Evolutionary conservation across 768 basidiomycete genomes (phyloP), one percentile per base, ranked within the genome.

Genomic region (Kwoniella heveanensis): DNA sequence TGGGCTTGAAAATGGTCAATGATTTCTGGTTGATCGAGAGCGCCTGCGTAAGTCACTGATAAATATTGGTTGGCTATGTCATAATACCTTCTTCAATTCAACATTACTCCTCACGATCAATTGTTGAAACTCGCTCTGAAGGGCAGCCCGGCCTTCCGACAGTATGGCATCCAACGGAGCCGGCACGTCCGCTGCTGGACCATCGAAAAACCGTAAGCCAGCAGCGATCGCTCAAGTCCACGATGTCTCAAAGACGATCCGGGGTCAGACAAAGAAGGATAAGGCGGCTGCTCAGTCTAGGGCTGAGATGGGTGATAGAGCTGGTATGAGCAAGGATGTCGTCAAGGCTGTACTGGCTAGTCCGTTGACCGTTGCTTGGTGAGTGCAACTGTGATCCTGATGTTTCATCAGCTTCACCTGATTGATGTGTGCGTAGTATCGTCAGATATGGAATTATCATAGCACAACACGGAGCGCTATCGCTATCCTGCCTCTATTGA

Each of bases 361-460:
- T 58, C 74, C 73, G 15, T 49, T 77, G 37, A 69, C 63, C 6
- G 58, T 69, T 2, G 54, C 72, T n/a, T 74, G 73, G 76, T 75
- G 48, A 44, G 71, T 67, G 22, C 17, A 3, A 12, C 6, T 47
- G 32, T 36, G 6, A 36, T 13, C 32, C n/a, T n/a, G n/a, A n/a
- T n/a, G n/a, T n/a, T n/a, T n/a, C n/a, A n/a, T n/a, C n/a, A n/a
- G n/a, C n/a, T n/a, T n/a, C n/a, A n/a, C n/a, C n/a, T n/a, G n/a
- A n/a, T n/a, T n/a, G n/a, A n/a, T n/a, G n/a, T n/a, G n/a, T n/a
- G n/a, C n/a, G n/a, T n/a, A n/a, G n/a, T n/a, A n/a, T n/a, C n/a
- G n/a, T n/a, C n/a, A n/a, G n/a, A n/a, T n/a, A n/a, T n/a, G n/a
- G n/a, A n/a, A n/a, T n/a, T n/a, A n/a, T n/a, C n/a, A 36, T 36